Conservation (phyloP, 352 stramenopile species). For the Phytophthora quininea region DNA sequence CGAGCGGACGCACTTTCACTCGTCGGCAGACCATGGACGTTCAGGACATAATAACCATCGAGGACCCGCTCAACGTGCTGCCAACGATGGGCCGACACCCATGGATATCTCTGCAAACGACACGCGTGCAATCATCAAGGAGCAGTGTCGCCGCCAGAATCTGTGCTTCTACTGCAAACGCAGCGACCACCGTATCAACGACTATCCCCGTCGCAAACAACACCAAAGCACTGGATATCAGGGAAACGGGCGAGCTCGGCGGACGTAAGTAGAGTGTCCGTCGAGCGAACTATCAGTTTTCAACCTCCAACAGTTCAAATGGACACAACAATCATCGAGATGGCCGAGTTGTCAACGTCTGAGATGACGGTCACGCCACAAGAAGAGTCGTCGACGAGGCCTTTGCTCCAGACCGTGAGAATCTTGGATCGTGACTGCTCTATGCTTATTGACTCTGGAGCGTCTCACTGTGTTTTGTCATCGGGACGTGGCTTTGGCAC, state of each 20-base stretch:
- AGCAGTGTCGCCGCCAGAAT: background rate
- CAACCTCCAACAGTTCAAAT: slow-evolving; percentile 6
- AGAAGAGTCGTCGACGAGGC: background rate
- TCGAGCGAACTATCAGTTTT: slow-evolving; percentile 3
- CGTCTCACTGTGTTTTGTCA: slow-evolving; percentile 4
- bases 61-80: background rate
- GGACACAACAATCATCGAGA: slow-evolving; percentile 7
- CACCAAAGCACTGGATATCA: background rate
- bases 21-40: background rate
- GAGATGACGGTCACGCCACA: background rate
- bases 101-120: slow-evolving; percentile 1
- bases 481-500: slow-evolving; percentile 1
- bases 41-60: background rate
- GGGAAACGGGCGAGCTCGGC: background rate
- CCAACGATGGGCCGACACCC: background rate
- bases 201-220: background rate
- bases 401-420: background rate
- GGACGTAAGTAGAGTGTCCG: slow-evolving; percentile 15
- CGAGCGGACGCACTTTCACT: background rate
- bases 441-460: slow-evolving; percentile 9
- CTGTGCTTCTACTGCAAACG: slow-evolving; percentile 19
- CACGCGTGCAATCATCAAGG: slow-evolving; percentile 3
- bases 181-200: slow-evolving; percentile 1
- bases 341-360: slow-evolving; percentile 9
- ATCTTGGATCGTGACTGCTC: background rate